Evolutionary conservation across 768 basidiomycete species (phyloP).

Genomic region (Russula compacta): DNA sequence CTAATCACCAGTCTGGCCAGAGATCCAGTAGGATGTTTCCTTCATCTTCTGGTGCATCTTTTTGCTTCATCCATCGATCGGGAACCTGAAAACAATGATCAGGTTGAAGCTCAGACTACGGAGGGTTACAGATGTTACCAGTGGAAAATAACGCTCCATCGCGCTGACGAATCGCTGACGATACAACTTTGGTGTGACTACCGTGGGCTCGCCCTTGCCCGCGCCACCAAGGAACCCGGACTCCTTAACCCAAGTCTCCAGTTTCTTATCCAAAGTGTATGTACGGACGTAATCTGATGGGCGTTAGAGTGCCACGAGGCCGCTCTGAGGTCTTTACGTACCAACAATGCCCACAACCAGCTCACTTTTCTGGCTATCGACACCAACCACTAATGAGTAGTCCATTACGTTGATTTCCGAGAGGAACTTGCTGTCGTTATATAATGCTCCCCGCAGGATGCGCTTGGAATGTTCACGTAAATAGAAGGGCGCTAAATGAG

Average conservation of each 20-base stretch:
- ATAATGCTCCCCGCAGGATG: constrained; percentile 81
- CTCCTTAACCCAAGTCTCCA: constrained; percentile 98
- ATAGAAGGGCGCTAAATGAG: constrained; percentile 83
- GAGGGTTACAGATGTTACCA: constrained; percentile 40
- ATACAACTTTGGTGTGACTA: constrained; percentile 94
- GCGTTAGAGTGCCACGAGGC: background rate
- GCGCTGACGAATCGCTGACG: constrained; percentile 77
- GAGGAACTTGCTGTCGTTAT: constrained; percentile 92
- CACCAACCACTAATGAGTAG: constrained; percentile 91
- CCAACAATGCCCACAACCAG: constrained; percentile 97
- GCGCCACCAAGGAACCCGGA: constrained; percentile 79
- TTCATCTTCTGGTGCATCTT: constrained; percentile 71
- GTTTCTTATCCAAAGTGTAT: constrained; percentile 97
- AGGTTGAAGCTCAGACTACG: background rate
- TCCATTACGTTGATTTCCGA: constrained; percentile 96
- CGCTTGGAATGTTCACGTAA: constrained; percentile 95
- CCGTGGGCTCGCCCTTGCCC: constrained; percentile 86
- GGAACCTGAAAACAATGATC: constrained; percentile 47
- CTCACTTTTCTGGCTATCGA: constrained; percentile 83
- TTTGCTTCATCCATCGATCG: constrained; percentile 87
- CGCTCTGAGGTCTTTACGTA: constrained; percentile 33
- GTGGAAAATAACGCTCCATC: constrained; percentile 84
- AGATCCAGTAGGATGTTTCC: constrained; percentile 31
- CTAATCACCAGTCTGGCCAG: constrained; percentile 33
- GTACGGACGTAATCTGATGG: constrained; percentile 82